phyloP scores from a whole-genome alignment of 257 asterid species.

The Paraleonurus japonicus region DNA sequence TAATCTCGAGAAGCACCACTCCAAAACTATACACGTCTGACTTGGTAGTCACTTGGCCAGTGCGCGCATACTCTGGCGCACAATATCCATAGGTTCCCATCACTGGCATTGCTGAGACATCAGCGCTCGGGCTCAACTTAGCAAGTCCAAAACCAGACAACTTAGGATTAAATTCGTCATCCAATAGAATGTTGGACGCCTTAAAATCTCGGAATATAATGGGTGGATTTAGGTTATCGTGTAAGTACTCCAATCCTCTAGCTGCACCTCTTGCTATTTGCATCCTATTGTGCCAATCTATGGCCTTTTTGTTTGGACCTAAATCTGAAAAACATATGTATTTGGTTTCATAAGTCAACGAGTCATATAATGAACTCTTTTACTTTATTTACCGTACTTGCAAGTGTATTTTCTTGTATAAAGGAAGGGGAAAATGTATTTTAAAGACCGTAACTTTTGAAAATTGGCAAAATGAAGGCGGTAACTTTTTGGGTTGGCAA shows the following conservation, averaged over 20 bases:
- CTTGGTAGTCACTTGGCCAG: slow-evolving; percentile 45
- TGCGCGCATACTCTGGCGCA: slow-evolving; percentile 50
- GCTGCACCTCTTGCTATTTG: slow-evolving; percentile 53
- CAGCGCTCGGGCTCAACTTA: slow-evolving; percentile 33
- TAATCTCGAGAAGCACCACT: slow-evolving; percentile 49
- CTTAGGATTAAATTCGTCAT: slow-evolving; percentile 40
- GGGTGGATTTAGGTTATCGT: slow-evolving; percentile 43
- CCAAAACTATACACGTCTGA: slow-evolving; percentile 54
- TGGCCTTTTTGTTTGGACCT: slow-evolving; percentile 27
- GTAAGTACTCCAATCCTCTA: slow-evolving; percentile 52
- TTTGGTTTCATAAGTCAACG: too few relatives aligned
- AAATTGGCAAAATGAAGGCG: too few relatives aligned
- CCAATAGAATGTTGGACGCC: slow-evolving; percentile 41
- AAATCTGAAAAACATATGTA: too few relatives aligned
- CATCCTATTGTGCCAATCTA: slow-evolving; percentile 55
- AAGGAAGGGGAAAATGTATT: too few relatives aligned
- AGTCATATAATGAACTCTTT: too few relatives aligned
- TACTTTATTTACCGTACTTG: too few relatives aligned
- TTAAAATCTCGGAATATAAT: slow-evolving; percentile 47
- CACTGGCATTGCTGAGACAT: slow-evolving; percentile 37
- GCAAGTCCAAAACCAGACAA: slow-evolving; percentile 48
- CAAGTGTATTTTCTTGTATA: too few relatives aligned
- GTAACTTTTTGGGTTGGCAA: too few relatives aligned
- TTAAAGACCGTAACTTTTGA: too few relatives aligned
- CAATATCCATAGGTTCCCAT: slow-evolving; percentile 56